phyloP scores from a whole-genome alignment of 2,329 filamentous ascomycete species.

The Aspergillus sp. region DNA sequence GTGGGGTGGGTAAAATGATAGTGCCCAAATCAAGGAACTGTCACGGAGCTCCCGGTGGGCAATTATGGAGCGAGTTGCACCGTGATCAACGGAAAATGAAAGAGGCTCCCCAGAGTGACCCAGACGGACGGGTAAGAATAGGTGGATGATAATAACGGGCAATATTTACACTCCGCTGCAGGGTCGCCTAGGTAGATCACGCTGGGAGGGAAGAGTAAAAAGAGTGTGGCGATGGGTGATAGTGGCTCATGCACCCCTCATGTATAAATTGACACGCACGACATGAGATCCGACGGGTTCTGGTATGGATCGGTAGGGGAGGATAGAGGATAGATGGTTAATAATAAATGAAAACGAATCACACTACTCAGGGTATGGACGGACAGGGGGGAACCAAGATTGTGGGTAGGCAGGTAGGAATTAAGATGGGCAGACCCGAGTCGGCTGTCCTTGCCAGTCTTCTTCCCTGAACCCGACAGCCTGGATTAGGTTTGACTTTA shows the following conservation, averaged over 20 bases:
- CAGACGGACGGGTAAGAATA: not conserved
- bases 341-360: slow-evolving; percentile 6
- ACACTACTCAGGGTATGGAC: slow-evolving; percentile 5
- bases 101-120: not conserved
- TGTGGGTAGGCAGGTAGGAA: slow-evolving; percentile 9
- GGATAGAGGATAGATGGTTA: too few relatives aligned
- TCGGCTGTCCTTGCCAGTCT: slow-evolving; percentile 10
- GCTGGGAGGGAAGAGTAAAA: not conserved
- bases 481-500: slow-evolving; percentile 39
- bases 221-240: not conserved
- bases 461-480: slow-evolving; percentile 30
- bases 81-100: not conserved
- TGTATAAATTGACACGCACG: not conserved
- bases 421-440: slow-evolving; percentile 1
- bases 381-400: slow-evolving; percentile 7
- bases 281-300: not conserved
- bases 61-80: not conserved
- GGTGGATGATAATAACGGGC: not conserved
- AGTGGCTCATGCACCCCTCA: not conserved
- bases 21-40: slow-evolving; percentile 2
- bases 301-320: slow-evolving; percentile 3
- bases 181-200: not conserved
- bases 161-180: not conserved
- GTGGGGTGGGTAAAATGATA: slow-evolving; percentile 10
- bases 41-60: not conserved